Conservation (phyloP, 768 basidiomycete species). For the Harrya chromipes region DNA sequence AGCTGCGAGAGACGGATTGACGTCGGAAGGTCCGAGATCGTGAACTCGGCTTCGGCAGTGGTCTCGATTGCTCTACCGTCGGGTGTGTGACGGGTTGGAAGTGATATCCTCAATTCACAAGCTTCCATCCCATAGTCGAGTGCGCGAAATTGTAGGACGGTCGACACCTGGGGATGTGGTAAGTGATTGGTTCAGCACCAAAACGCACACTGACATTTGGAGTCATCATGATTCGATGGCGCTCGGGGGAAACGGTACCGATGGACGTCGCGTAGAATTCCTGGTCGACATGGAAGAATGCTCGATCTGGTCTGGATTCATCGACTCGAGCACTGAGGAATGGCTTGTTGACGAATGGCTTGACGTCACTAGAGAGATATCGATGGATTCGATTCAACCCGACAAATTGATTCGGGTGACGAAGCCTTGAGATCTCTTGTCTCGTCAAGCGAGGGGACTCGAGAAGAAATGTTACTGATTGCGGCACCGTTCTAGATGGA, state of each 20-base stretch:
- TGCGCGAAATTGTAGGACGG: slow-evolving; percentile 5
- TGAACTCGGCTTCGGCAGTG: background rate
- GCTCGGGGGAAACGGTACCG: slow-evolving; percentile 3
- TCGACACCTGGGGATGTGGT: background rate
- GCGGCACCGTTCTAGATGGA: background rate
- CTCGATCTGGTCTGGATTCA: background rate
- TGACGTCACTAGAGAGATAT: slow-evolving; percentile 4
- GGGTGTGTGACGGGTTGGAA: background rate
- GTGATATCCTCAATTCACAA: slow-evolving; percentile 1
- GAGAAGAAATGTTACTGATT: slow-evolving; percentile 5
- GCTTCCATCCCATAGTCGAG: slow-evolving; percentile 6
- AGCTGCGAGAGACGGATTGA: slow-evolving; percentile 1
- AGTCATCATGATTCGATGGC: background rate
- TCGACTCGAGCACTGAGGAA: slow-evolving; percentile 4
- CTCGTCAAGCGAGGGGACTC: slow-evolving; percentile 3
- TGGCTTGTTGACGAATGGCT: slow-evolving; percentile 5
- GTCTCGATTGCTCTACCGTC: background rate
- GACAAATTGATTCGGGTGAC: slow-evolving; percentile 30
- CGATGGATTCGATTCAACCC: slow-evolving; percentile 24
- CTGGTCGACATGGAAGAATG: slow-evolving; percentile 1
- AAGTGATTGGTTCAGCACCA: background rate
- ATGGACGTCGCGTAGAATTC: background rate
- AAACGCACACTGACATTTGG: background rate
- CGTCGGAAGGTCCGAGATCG: background rate
- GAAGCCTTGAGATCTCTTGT: slow-evolving; percentile 16